Evolutionary conservation across 345 rosid genomes (phyloP).

Genomic region (Ricinus communis): DNA sequence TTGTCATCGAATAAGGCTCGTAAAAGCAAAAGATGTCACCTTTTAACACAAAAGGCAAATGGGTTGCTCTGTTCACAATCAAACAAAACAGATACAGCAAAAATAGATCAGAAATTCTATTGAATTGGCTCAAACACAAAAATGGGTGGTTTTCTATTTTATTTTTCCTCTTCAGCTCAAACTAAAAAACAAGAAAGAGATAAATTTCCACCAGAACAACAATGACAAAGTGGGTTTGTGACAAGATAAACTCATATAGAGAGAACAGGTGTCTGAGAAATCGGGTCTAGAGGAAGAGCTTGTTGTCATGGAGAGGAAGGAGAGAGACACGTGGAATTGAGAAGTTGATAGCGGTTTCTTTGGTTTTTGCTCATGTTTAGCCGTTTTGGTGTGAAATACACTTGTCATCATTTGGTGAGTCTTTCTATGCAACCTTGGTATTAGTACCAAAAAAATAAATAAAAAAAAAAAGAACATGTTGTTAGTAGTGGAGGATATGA

Average conservation of each 20-base stretch:
- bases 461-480: not conserved
- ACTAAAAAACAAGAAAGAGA: no score
- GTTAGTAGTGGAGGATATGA: not conserved
- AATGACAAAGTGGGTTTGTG: slow-evolving; percentile 1
- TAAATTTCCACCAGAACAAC: not conserved
- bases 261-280: slow-evolving; percentile 12
- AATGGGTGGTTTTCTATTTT: no score
- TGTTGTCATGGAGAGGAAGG: not conserved
- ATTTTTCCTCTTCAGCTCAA: no score
- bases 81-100: not conserved
- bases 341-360: slow-evolving; percentile 9
- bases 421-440: not conserved
- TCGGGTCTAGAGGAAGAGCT: not conserved
- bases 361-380: not conserved
- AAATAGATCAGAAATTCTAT: not conserved
- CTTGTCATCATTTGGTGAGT: not conserved
- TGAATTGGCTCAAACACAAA: not conserved
- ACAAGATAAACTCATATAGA: not conserved
- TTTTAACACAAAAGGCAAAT: not conserved
- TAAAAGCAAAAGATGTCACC: not conserved
- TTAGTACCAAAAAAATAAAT: no score
- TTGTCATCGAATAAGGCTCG: not conserved
- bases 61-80: not conserved
- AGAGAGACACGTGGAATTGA: slow-evolving; percentile 6
- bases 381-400: no score